phyloP scores from a whole-genome alignment of 1,139 yeast genomes.

The Pichia sp. region DNA sequence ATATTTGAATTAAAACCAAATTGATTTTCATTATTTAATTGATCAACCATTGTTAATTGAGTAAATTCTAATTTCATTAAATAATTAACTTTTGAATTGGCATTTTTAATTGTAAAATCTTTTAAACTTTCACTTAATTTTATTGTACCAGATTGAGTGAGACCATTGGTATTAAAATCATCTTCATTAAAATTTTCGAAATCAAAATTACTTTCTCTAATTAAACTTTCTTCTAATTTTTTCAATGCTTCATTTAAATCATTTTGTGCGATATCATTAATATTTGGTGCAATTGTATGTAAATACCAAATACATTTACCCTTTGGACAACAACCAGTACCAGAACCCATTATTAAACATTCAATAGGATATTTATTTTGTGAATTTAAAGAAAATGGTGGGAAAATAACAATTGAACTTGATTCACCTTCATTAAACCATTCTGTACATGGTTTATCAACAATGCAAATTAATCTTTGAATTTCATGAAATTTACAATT shows the following conservation, averaged over 20 bases:
- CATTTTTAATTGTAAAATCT: conserved; percentile 52
- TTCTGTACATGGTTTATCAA: conserved; percentile 79
- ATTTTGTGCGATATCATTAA: conserved; percentile 48
- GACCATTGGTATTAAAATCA: conserved; percentile 40
- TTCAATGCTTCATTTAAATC: conserved; percentile 78
- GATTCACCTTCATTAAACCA: conserved; percentile 87
- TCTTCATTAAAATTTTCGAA: conserved; percentile 46
- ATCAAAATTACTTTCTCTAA: conserved; percentile 68
- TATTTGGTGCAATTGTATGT: conserved; percentile 68
- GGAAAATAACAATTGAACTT: conserved; percentile 86
- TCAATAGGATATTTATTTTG: conserved; percentile 72
- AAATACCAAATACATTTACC: conserved; percentile 90
- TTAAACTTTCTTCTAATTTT: conserved; percentile 71
- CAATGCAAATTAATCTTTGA: conserved; percentile 75
- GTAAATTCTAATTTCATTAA: conserved; percentile 74
- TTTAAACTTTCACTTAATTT: conserved; percentile 80
- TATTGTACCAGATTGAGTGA: conserved; percentile 41
- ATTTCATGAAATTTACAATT: conserved; percentile 42
- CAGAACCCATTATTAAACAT: conserved; percentile 79
- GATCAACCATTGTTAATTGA: conserved; percentile 47
- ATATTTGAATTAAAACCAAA: conserved; percentile 6
- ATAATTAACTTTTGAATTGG: conserved; percentile 70
- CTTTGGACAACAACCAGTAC: conserved; percentile 81
- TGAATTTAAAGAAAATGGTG: conserved; percentile 74
- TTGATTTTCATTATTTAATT: conserved; percentile 14